Conservation (phyloP, 805 yeast genomes). For the Lipomyces oligophaga region DNA sequence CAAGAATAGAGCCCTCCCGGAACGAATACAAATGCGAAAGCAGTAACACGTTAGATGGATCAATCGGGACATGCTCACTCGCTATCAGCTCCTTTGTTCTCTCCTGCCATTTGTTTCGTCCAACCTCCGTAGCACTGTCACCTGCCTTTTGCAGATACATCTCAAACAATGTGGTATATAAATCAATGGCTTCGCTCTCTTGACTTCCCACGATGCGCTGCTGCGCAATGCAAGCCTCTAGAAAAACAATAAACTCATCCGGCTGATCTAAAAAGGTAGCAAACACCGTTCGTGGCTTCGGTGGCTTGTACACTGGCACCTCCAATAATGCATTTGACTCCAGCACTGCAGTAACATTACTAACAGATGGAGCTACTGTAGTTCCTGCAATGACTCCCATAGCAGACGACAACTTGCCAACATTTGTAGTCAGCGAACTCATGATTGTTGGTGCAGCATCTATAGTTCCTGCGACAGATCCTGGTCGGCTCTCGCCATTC, state of each 20-base stretch:
- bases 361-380: slow-evolving; percentile 1
- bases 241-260: slow-evolving; percentile 80
- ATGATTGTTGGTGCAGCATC: slow-evolving; percentile 19
- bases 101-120: slow-evolving; percentile 52
- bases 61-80: slow-evolving; percentile 49
- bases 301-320: slow-evolving; percentile 70
- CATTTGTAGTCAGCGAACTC: slow-evolving; percentile 19
- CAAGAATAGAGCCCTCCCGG: slow-evolving; percentile 34
- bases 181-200: slow-evolving; percentile 62
- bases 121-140: slow-evolving; percentile 39
- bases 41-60: slow-evolving; percentile 52
- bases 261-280: slow-evolving; percentile 83
- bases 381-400: slow-evolving; percentile 11
- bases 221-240: slow-evolving; percentile 61
- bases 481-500: slow-evolving; percentile 20
- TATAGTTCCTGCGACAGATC: slow-evolving; percentile 15
- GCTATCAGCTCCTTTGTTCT: slow-evolving; percentile 58
- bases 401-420: slow-evolving; percentile 15
- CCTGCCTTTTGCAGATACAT: slow-evolving; percentile 64
- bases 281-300: slow-evolving; percentile 81
- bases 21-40: slow-evolving; percentile 50
- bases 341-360: slow-evolving; percentile 1
- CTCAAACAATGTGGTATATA: slow-evolving; percentile 76
- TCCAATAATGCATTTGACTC: slow-evolving; percentile 1
- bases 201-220: slow-evolving; percentile 56